phyloP scores from a whole-genome alignment of 2,329 filamentous ascomycete species.

The Calonectria crousiana region DNA sequence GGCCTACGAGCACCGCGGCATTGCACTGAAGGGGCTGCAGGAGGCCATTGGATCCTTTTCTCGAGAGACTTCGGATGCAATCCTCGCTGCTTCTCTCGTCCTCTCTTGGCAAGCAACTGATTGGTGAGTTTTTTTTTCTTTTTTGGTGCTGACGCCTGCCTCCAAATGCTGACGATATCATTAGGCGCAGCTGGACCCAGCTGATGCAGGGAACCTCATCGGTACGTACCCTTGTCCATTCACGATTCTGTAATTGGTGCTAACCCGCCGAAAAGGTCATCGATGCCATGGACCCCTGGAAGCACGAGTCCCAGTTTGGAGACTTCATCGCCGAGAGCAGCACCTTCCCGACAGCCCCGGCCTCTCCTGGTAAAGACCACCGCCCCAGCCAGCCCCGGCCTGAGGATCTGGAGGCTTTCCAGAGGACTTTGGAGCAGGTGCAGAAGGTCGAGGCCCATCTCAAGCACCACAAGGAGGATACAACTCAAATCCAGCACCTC shows the following conservation, averaged over 20 bases:
- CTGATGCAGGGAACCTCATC: conserved; percentile 92
- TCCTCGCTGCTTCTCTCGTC: conserved; percentile 90
- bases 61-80: conserved; percentile 87
- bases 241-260: conserved; percentile 7
- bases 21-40: conserved; percentile 88
- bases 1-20: conserved; percentile 88
- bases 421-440: conserved; percentile 75
- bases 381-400: conserved; percentile 73
- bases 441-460: conserved; percentile 76
- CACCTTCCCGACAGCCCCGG: conserved; percentile 76
- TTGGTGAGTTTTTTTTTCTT: conserved; percentile 73
- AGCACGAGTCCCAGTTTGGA: conserved; percentile 87
- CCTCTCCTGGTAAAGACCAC: conserved; percentile 71
- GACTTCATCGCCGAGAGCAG: conserved; percentile 86
- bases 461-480: conserved; percentile 77
- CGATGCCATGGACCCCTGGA: conserved; percentile 91
- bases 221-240: conserved; percentile 63
- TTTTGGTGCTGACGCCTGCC: conserved; percentile 8
- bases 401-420: conserved; percentile 77
- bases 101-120: conserved; percentile 97
- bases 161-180: conserved; percentile 47
- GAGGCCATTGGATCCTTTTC: conserved; percentile 89
- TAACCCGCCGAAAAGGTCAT: conserved; percentile 72
- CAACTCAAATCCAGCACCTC: conserved; percentile 76
- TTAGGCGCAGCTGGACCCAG: conserved; percentile 91